phyloP scores from a whole-genome alignment of 1,284 basidiomycete genomes.

The Chondrostereum purpureum region DNA sequence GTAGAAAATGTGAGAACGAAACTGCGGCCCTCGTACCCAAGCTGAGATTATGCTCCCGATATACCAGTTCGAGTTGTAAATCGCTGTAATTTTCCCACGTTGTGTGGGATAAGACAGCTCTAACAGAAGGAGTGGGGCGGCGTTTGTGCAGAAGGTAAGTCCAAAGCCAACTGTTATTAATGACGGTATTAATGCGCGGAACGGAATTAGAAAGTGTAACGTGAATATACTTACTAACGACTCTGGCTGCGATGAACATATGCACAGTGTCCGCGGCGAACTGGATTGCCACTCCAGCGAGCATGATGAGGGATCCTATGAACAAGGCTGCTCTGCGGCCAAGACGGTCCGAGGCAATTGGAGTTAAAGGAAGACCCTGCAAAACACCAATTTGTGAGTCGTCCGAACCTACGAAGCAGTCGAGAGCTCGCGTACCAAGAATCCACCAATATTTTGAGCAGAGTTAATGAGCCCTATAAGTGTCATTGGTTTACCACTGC shows the following conservation, averaged over 20 bases:
- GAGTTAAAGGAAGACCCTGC: slow-evolving; percentile 53
- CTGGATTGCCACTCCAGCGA: slow-evolving; percentile 53
- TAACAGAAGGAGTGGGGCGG: slow-evolving; percentile 58
- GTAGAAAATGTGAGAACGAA: neutral
- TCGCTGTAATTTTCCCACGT: slow-evolving; percentile 53
- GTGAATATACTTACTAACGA: slow-evolving; percentile 38
- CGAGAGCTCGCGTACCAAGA: slow-evolving; percentile 34
- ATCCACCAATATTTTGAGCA: slow-evolving; percentile 55
- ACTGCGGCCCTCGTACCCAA: slow-evolving; percentile 32
- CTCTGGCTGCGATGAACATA: slow-evolving; percentile 54
- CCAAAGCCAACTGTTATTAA: slow-evolving; percentile 50
- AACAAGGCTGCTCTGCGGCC: slow-evolving; percentile 53
- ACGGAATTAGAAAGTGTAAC: neutral
- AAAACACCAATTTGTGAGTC: slow-evolving; percentile 5
- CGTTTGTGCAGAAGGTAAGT: slow-evolving; percentile 54
- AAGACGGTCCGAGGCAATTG: slow-evolving; percentile 48
- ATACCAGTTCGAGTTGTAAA: slow-evolving; percentile 64
- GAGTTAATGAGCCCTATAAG: slow-evolving; percentile 52
- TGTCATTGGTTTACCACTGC: slow-evolving; percentile 3
- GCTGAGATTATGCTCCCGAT: slow-evolving; percentile 54
- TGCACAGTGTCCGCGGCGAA: slow-evolving; percentile 38
- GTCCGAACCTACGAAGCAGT: neutral
- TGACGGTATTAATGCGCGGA: neutral
- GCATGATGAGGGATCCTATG: slow-evolving; percentile 52
- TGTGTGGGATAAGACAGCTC: slow-evolving; percentile 44